Evolutionary conservation across 305 asterid species (phyloP), one percentile per base, ranked within the genome.

Genomic region (Fraxinus sp.): DNA sequence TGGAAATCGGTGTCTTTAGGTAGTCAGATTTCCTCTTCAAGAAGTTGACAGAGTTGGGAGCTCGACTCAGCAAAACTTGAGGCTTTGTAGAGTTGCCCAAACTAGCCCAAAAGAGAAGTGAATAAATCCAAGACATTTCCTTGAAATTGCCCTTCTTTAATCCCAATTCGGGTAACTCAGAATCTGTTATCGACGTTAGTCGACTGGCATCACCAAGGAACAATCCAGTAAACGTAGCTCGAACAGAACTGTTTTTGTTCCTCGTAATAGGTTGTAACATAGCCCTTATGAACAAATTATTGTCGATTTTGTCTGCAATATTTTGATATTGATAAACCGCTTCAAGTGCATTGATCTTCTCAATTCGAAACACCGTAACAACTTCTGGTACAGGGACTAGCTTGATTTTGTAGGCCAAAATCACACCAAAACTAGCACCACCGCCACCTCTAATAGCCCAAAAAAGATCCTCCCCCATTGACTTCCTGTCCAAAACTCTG

Each of bases 1-100:
- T 77, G 0, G 91, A 46, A 37, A 90, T 88, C 6, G 95, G 89
- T 4, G 78, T 85, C 33, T 88, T 82, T 0, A 91, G 89, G 44
- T 90, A 91, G 74, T 91, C 93, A 0, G 95, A 91, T 85, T 91
- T 91, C 16, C 91, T 85, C 71, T 89, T 91, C 80, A 87, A 49
- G 87, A 83, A 86, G 33, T 82, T 88, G 36, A 75, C 78, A 0
- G 86, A 84, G 2, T 83, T 80, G 1, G 59, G 59, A 1, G 33
- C 76, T 36, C 93, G 22, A 55, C 33, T 83, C 3, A 86, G 70
- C 14, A 89, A 41, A 1, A 77, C 84, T 0, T 68, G 76, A 1
- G 86, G 82, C 6, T 59, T 3, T 1, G 92, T 74, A 8, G 49
- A 20, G 76, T 78, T 85, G 6, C 74, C 84, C 77, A 87, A 87